Evolutionary conservation across 176 grass and related monocot species (phyloP).

Genomic region (Zea luxurians): DNA sequence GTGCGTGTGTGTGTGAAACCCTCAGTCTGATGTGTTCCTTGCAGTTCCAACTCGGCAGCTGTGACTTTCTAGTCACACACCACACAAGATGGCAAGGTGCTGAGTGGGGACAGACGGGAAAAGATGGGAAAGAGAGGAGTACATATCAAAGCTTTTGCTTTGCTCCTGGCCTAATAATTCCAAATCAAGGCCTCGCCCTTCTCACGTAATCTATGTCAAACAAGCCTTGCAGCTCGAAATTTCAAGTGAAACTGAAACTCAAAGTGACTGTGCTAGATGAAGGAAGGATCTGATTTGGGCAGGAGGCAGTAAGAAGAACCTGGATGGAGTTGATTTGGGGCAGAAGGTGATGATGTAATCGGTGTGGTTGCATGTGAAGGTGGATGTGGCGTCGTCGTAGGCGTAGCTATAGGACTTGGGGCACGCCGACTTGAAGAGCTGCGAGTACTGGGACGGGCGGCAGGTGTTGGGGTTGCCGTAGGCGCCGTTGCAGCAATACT

Average conservation of each 20-base stretch:
- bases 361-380: slow-evolving; percentile 81
- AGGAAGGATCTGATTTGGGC: background rate
- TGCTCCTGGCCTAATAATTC: slow-evolving; percentile 30
- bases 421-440: slow-evolving; percentile 95
- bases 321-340: slow-evolving; percentile 51
- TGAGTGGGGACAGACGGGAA: slow-evolving; percentile 42
- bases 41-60: slow-evolving; percentile 20
- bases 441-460: slow-evolving; percentile 79
- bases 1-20: background rate
- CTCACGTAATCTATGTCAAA: background rate
- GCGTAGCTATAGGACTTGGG: slow-evolving; percentile 91
- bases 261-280: background rate
- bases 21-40: background rate
- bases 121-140: slow-evolving; percentile 34
- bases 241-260: background rate
- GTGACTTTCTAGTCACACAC: slow-evolving; percentile 55
- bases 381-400: slow-evolving; percentile 91
- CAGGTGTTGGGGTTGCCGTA: slow-evolving; percentile 73
- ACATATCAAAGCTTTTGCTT: slow-evolving; percentile 46
- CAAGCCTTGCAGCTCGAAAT: background rate
- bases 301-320: background rate
- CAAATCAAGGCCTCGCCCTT: slow-evolving; percentile 1
- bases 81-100: slow-evolving; percentile 30
- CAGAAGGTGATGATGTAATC: slow-evolving; percentile 96
- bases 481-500: slow-evolving; percentile 92